Evolutionary conservation across 2,329 filamentous ascomycete genomes (phyloP).

Genomic region (Paracorniculantispora psalliotae): DNA sequence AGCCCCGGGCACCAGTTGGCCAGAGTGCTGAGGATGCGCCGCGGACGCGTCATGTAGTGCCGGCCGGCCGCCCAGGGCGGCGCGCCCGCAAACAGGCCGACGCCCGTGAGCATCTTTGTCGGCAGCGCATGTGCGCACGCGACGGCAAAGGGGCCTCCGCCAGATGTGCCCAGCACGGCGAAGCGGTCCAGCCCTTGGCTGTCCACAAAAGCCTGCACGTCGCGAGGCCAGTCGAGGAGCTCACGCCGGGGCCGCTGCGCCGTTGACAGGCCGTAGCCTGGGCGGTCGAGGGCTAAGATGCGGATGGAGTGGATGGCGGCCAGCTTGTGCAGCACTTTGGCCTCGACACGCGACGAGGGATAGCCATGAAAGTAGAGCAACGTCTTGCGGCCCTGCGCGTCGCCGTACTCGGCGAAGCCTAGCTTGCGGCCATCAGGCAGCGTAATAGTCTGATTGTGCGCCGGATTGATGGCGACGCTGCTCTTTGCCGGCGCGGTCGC

Average conservation of each 20-base stretch:
- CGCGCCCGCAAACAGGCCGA: constrained; percentile 33
- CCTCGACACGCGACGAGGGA: constrained; percentile 37
- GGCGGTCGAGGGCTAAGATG: constrained; percentile 36
- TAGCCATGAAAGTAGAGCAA: constrained; percentile 40
- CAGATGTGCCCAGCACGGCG: constrained; percentile 30
- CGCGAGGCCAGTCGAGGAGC: constrained; percentile 30
- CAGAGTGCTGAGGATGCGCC: constrained; percentile 18
- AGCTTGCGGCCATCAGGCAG: constrained; percentile 37
- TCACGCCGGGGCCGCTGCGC: constrained; percentile 25
- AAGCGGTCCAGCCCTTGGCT: constrained; percentile 23
- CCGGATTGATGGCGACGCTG: neutral
- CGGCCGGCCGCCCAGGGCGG: constrained; percentile 30
- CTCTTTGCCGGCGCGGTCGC: neutral
- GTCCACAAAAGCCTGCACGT: constrained; percentile 28
- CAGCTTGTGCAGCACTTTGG: constrained; percentile 20
- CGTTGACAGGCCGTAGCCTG: constrained; percentile 38
- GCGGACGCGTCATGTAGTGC: constrained; percentile 24
- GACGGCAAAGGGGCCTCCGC: constrained; percentile 33
- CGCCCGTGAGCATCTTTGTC: constrained; percentile 25
- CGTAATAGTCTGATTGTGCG: constrained; percentile 23
- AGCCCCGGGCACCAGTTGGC: constrained; percentile 21
- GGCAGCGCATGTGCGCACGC: constrained; percentile 30
- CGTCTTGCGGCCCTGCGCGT: constrained; percentile 23
- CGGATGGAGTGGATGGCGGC: constrained; percentile 25
- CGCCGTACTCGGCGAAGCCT: constrained; percentile 37